Percentiles rank a stretch among this genome's conserved stretches.
Evolutionary conservation across 192 early-diverging fungal species (phyloP).

Genomic region (Gigaspora rosea): DNA sequence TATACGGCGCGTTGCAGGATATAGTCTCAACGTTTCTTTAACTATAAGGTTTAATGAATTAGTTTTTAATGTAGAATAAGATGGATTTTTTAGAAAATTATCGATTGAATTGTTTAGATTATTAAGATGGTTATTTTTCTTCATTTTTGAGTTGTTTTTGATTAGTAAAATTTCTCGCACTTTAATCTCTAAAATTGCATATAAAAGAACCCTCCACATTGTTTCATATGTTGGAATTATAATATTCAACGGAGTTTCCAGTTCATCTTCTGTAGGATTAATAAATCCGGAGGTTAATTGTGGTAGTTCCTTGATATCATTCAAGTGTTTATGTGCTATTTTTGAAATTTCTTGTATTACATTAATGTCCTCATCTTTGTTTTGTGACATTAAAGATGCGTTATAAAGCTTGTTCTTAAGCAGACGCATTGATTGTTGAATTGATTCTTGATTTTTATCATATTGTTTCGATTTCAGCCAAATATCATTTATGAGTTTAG

Average conservation of each 20-base stretch:
- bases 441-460: not conserved
- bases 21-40: conserved; percentile 1
- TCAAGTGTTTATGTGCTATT: not conserved
- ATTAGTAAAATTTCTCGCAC: not conserved
- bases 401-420: not conserved
- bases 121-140: not conserved
- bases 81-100: not conserved
- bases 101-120: not conserved
- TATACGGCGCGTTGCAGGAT: conserved; percentile 18
- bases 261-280: not conserved
- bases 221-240: conserved; percentile 15
- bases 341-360: not conserved
- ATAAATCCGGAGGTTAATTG: not conserved
- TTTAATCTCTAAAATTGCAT: conserved; percentile 5
- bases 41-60: not conserved
- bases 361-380: not conserved
- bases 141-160: not conserved
- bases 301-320: no score
- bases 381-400: not conserved
- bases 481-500: not conserved
- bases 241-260: conserved; percentile 9
- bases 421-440: not conserved
- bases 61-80: not conserved
- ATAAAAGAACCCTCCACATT: conserved; percentile 19
- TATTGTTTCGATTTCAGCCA: conserved; percentile 1